phyloP scores from a whole-genome alignment of 2,329 filamentous ascomycete genomes.

The Paecilomyces sp. region DNA sequence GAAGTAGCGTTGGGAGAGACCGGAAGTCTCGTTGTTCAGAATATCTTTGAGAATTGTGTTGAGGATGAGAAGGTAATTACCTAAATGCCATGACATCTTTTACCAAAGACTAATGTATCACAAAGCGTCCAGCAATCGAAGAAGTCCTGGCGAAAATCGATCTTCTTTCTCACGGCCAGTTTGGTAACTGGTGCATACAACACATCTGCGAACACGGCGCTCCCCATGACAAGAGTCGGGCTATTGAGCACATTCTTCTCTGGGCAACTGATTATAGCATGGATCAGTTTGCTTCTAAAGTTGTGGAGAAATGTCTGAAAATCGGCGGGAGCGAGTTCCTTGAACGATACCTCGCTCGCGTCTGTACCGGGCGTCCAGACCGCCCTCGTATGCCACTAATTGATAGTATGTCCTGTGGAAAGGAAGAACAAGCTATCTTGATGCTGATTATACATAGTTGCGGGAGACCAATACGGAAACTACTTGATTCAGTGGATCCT shows the following conservation, averaged over 20 bases:
- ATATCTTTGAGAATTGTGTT: conserved; percentile 98
- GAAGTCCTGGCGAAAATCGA: conserved; percentile 94
- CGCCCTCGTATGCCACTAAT: conserved; percentile 94
- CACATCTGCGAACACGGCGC: conserved; percentile 97
- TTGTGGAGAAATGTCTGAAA: conserved; percentile 98
- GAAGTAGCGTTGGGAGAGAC: conserved; percentile 96
- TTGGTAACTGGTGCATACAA: conserved; percentile 99
- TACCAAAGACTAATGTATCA: conserved; percentile 8
- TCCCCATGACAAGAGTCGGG: conserved; percentile 81
- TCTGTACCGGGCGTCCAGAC: conserved; percentile 84
- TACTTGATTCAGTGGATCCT: conserved; percentile 97
- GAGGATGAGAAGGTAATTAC: conserved; percentile 90
- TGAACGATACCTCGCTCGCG: conserved; percentile 82
- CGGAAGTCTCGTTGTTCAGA: conserved; percentile 94
- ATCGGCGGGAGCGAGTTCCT: conserved; percentile 89
- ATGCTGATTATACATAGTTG: conserved; percentile 45
- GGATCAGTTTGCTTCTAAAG: conserved; percentile 98
- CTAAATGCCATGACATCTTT: conserved; percentile 3
- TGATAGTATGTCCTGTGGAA: conserved; percentile 55
- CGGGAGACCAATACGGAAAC: conserved; percentile 97
- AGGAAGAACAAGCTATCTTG: not conserved
- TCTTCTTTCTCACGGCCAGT: conserved; percentile 93
- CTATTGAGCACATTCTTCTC: conserved; percentile 89
- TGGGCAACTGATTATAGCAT: conserved; percentile 96
- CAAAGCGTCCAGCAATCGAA: conserved; percentile 90